Conservation (phyloP, 805 yeast species). For the Myxozyma kluyveri region DNA sequence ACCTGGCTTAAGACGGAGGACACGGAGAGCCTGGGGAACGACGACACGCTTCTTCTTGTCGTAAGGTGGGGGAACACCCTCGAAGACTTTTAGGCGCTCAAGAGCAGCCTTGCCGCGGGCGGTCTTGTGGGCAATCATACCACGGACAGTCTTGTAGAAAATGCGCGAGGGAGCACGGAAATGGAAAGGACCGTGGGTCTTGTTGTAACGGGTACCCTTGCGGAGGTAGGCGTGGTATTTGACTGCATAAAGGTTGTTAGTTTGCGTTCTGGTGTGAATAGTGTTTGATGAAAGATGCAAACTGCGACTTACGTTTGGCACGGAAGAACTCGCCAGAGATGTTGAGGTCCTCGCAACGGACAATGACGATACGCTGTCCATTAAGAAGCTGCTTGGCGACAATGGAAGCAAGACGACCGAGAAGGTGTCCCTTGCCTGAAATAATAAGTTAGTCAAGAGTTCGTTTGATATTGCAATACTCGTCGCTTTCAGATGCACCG, state of each 20-base stretch:
- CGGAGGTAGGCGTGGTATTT: conserved; percentile 99
- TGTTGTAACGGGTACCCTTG: conserved; percentile 98
- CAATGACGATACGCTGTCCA: conserved; percentile 97
- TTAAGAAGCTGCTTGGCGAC: conserved; percentile 97
- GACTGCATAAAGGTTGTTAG: conserved; percentile 43
- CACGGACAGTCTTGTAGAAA: conserved; percentile 99
- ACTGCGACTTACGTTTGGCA: conserved; percentile 71
- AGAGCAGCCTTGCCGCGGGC: conserved; percentile 99
- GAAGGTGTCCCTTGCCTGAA: conserved; percentile 83
- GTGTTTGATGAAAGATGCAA: not conserved
- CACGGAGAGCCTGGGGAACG: conserved; percentile 99
- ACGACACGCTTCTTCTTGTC: conserved; percentile 99
- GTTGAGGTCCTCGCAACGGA: conserved; percentile 95
- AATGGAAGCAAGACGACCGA: conserved; percentile 98
- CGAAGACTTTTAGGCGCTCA: conserved; percentile 98
- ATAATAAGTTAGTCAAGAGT: not conserved
- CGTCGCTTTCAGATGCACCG: not conserved
- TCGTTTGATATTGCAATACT: not conserved
- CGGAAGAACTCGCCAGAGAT: conserved; percentile 99
- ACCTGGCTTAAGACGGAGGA: conserved; percentile 98
- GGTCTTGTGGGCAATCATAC: conserved; percentile 99
- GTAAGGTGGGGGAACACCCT: conserved; percentile 99
- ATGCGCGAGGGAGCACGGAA: conserved; percentile 99
- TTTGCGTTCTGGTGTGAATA: too few relatives aligned
- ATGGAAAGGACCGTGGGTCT: conserved; percentile 99